Evolutionary conservation across 805 yeast genomes (phyloP), one percentile per base, ranked within the genome.

Genomic region (Blastobotrys peoriensis): DNA sequence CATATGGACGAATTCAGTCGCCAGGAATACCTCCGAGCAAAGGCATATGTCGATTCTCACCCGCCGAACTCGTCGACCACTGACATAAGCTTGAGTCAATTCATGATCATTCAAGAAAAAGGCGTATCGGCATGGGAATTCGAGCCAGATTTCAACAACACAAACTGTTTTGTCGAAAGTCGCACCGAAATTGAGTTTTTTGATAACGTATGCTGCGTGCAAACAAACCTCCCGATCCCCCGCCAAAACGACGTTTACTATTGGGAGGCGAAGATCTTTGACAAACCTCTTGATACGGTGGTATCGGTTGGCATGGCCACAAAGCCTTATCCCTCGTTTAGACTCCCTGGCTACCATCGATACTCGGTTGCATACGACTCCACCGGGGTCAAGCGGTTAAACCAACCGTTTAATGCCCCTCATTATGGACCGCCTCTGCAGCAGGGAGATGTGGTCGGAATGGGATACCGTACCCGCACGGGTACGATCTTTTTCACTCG

Each of bases 61-160:
- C 67, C 74, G 13, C 75, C 77, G 2, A 65, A 62, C 56, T 47
- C 70, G 52, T 53, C 60, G 48, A 58, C 70, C 52, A 60, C 74
- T 52, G 67, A 73, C 43, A 65, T 66, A 47, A 58, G 66, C 9
- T 64, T 83, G 33, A 73, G 83, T 22, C 89, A 84, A 61, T 71
- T 71, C 49, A 64, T 81, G 60, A 60, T 72, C 17, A 85, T 86
- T 21, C 95, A 87, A 53, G 95, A 87, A 51, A 88, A 86, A 60
- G 96, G 95, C 2, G 82, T 89, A 1, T 65, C 73, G 13, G 98
- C 97, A 1, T 89, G 94, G 86, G 95, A 89, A 55, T 91, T 93
- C 58, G 69, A 68, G 47, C 68, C 61, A 23, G 68, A 68, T 41
- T 55, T 61, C 33, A 62, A 76, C 75, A 49, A 74, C 71, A 64